A percentile compares a stretch with the other conserved stretches of the same genome.
Evolutionary conservation across 768 basidiomycete genomes (phyloP).

Genomic region (Amanita exitialis): DNA sequence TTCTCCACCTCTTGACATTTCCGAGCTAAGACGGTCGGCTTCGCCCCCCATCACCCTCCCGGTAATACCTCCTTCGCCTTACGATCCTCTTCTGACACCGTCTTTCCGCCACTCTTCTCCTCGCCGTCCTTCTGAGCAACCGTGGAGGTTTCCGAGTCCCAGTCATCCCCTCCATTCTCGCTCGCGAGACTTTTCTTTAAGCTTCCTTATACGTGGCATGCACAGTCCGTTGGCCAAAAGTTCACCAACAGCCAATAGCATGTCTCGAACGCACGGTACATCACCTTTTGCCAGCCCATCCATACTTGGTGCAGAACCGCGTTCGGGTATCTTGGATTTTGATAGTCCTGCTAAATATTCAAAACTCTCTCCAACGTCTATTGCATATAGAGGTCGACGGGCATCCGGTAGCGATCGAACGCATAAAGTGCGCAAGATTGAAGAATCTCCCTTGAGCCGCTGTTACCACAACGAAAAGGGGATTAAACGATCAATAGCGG

Average conservation of each 20-base stretch:
- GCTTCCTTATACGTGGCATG: conserved; percentile 47
- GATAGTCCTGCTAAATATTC: conserved; percentile 22
- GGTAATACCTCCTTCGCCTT: conserved; percentile 57
- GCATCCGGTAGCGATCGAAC: conserved; percentile 21
- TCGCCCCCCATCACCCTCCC: conserved; percentile 22
- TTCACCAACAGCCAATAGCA: conserved; percentile 16
- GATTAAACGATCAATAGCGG: conserved; percentile 23
- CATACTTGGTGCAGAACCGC: conserved; percentile 12
- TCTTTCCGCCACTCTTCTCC: conserved; percentile 72
- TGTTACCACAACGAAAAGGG: conserved; percentile 13
- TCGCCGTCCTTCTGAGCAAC: conserved; percentile 67
- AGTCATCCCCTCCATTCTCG: conserved; percentile 66
- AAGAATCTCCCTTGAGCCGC: conserved; percentile 40
- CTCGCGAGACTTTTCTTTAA: conserved; percentile 53
- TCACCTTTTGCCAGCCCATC: conserved; percentile 24
- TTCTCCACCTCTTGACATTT: conserved; percentile 13
- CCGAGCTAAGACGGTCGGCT: conserved; percentile 10
- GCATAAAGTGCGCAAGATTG: conserved; percentile 17
- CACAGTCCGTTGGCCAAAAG: conserved; percentile 36
- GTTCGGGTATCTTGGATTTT: conserved; percentile 13
- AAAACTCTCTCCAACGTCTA: conserved; percentile 26
- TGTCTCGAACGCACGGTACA: conserved; percentile 21
- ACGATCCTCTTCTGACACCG: conserved; percentile 65
- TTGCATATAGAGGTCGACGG: conserved; percentile 25
- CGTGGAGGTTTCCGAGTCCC: conserved; percentile 75